These are phyloP conservation scores for Rhizophagus clarus DNA, from an alignment of 192 early-diverging fungal genomes.

Conservation along the genomic window DNA sequence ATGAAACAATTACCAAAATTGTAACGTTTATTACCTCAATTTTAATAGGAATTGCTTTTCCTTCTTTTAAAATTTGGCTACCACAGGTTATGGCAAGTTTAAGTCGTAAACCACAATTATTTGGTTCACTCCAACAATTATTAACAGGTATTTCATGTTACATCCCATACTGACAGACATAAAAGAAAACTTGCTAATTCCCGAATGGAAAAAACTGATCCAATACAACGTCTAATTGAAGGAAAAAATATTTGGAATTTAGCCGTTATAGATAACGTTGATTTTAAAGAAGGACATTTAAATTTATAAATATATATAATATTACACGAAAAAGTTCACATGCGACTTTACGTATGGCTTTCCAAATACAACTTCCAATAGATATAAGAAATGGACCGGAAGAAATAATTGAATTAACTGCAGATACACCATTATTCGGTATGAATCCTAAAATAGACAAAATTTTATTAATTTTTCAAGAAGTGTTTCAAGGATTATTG, in stretches of 20 bases:
- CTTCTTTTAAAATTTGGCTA: too few relatives aligned
- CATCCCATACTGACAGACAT: not conserved
- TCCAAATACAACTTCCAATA: not conserved
- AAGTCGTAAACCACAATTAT: too few relatives aligned
- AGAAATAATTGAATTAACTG: not conserved
- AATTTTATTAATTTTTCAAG: too few relatives aligned
- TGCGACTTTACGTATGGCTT: not conserved
- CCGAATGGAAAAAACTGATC: too few relatives aligned
- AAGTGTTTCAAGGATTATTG: too few relatives aligned
- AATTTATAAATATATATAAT: conserved; percentile 8
- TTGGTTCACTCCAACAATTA: too few relatives aligned
- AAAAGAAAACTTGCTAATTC: not conserved
- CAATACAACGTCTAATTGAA: not conserved
- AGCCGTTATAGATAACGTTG: not conserved
- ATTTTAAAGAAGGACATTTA: not conserved
- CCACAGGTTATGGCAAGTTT: not conserved
- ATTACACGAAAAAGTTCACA: not conserved
- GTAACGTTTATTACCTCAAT: too few relatives aligned
- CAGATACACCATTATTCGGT: not conserved
- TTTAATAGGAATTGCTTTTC: too few relatives aligned
- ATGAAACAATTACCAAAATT: too few relatives aligned
- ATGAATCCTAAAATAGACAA: not conserved
- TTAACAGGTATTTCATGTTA: too few relatives aligned
- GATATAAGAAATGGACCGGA: not conserved
- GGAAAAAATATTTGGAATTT: not conserved